phyloP scores from a whole-genome alignment of 129 eudicot genomes.

The Oenanthe sinensis region DNA sequence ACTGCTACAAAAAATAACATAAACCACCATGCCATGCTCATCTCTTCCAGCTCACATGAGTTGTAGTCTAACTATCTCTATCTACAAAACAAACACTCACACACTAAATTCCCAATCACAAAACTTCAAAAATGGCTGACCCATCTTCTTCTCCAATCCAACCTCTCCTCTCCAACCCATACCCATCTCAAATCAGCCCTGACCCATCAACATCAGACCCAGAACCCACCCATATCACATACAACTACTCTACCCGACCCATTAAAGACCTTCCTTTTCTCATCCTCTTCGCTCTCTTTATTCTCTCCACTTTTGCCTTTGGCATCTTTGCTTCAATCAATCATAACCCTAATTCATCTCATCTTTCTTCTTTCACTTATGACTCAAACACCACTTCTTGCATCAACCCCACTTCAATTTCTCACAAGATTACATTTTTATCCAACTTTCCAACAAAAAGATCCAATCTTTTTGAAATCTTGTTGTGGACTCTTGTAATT shows the following conservation, averaged over 20 bases:
- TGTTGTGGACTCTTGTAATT: slow-evolving; percentile 59
- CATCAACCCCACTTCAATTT: slow-evolving; percentile 5
- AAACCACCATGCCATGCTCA: background rate
- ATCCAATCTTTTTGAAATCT: slow-evolving; percentile 30
- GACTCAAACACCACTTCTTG: slow-evolving; percentile 51
- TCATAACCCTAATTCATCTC: slow-evolving; percentile 48
- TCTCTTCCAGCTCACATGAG: background rate
- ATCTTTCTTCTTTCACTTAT: slow-evolving; percentile 43
- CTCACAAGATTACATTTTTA: background rate
- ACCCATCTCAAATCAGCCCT: slow-evolving; percentile 23
- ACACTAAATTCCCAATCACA: background rate
- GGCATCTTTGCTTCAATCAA: slow-evolving; percentile 69
- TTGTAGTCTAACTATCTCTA: too few relatives aligned
- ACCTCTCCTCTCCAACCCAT: slow-evolving; percentile 32
- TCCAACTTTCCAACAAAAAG: slow-evolving; percentile 4
- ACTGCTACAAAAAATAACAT: too few relatives aligned
- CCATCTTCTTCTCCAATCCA: slow-evolving; percentile 28
- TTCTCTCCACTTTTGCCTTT: slow-evolving; percentile 59
- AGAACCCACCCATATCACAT: too few relatives aligned
- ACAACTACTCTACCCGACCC: slow-evolving; percentile 39
- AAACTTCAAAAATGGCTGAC: background rate
- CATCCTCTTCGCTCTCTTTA: slow-evolving; percentile 49
- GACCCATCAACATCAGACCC: slow-evolving; percentile 26
- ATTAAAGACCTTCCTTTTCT: slow-evolving; percentile 68
- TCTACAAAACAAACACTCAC: background rate